Evolutionary conservation across 2,329 filamentous ascomycete genomes (phyloP), one percentile per base, ranked within the genome.

Genomic region (Penicillium sp.): DNA sequence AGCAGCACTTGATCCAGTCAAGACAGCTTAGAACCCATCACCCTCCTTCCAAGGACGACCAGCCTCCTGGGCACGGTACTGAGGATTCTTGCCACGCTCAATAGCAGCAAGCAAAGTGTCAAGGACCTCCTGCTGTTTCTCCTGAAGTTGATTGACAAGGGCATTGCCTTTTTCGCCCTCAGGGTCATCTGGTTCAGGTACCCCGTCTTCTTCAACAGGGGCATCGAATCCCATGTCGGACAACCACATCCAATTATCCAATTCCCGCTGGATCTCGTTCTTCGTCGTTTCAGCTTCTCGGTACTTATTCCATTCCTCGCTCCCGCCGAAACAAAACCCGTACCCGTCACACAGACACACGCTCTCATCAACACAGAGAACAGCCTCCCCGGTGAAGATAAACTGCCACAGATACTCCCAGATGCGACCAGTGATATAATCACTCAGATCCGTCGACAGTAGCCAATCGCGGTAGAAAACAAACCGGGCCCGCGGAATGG

Each of bases 401-500:
- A 80, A 84, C 58, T 86, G 84, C 85, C 85, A 87, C 1, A 86
- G 71, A 65, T 87, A 87, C 68, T 87, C 85, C 76, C 84, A 87
- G 16, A 87, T 77, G 3, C 85, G 78, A 3, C 84, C 84, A 13
- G 81, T 82, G 21, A 86, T 74, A 41, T 78, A 79, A 65, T 87
- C 83, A 23, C 72, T 75, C 31, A 87, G 67, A 21, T 80, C 74
- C 0, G 84, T 86, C n/a, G 77, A 76, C 29, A 86, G 73, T 2
- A 87, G 71, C 85, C 85, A 87, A 63, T 86, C 81, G 27, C 84
- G 79, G 63, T 84, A 82, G 65, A 78, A 81, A 21, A 83, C 73
- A 65, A 83, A 87, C 45, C 80, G 78, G 25, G 78, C 75, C 50
- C 78, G 76, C 1, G 83, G 82, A 34, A 82, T 79, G 1, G 78